Evolutionary conservation across 352 stramenopile genomes (phyloP), one percentile per base, ranked within the genome.

Genomic region (Pythium sp.): DNA sequence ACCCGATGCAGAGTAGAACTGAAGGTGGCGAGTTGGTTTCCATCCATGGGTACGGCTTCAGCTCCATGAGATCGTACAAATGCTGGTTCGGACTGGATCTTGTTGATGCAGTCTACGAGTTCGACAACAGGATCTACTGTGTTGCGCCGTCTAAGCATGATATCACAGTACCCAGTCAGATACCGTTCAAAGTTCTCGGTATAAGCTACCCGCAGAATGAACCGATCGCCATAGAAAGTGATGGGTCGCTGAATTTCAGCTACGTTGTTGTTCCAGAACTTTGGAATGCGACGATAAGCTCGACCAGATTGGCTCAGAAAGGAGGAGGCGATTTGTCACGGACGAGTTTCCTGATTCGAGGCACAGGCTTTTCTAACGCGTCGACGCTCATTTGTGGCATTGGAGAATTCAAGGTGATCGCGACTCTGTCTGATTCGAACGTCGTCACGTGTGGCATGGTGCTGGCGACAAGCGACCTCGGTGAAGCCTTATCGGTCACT

Each of bases 61-160:
- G 68, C n/a, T 53, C 54, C 1, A 55, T 54, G 24, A 47, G 51
- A 34, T 59, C 46, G 3, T 66, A 76, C 22, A 69, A 61, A 30
- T 86, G 78, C 15, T 64, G 54, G 0, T 86, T 86, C 67, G 76
- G 74, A 8, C 71, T 58, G 6, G 20, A 65, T 38, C 62, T 56
- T 34, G 69, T 69, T 0, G 46, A 58, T 32, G 64, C 72, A 5
- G 58, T 67, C 2, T 62, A 46, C 3, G 20, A 72, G 18, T 76
- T 73, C 41, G 72, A 83, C 58, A 82, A 76, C 51, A 65, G 67
- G 6, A 53, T 80, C 20, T 62, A 67, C 24, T 86, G 78, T 22
- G 55, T 69, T 12, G 67, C 69, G 26, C 76, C 74, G 46, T 70
- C 72, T 41, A 41, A 56, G 20, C 1, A 20, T 14, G 58, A 61